Base-by-base conservation (phyloP, 2,329 filamentous ascomycete genomes). In the Fusarium phyllophilum region DNA sequence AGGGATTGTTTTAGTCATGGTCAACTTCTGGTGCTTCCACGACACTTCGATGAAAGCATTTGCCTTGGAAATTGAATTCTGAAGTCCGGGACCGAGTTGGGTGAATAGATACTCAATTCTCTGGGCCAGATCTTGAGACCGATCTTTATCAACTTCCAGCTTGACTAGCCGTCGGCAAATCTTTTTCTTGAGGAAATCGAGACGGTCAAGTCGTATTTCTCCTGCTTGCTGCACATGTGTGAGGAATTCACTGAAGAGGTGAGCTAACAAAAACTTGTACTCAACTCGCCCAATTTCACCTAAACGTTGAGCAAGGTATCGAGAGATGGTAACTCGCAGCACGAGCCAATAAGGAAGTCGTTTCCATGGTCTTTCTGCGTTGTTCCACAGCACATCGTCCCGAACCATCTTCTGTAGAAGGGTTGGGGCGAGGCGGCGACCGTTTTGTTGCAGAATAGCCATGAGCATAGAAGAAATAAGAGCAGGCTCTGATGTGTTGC, bases 321-420 rank as follows among this genome's bases (percentile, higher is more conserved):
- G 85, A 52, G 90, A 86, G 4, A 89, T 77, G 0, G 85, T 83
- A 13, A 93, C 90, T 2, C 90, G 88, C 20, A 93, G 78, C 1
- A 90, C 82, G 1, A 94, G 86, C 87, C 90, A 94, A 57, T 88
- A 85, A 0, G 91, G 87, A 9, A 87, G 86, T 44, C 92, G 82
- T 29, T 91, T 85, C 92, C 92, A 94, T 0, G 91, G 91, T 4
- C 82, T 81, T 5, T 84, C 80, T 0, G 85, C 83, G 3, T 86
- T 79, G 3, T 81, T 78, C 81, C 88, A 88, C 31, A 84, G 85
- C 0, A 92, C 87, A 33, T 92, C 90, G 57, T 93, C 91, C 3
- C 89, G 85, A 3, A 92, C 85, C 18, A 75, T 85, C 78, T 94
- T 94, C 2, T 83, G 82, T 3, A 92, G 78, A 0, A 84, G 33